These are phyloP conservation scores for Hordeum vulgare DNA, from an alignment of 176 grass and related monocot genomes.

Conservation along the genomic window MorexV3_pseudomolecules_assembly NC_058520.1:85736282-85736781, in stretches of 20 bases:
- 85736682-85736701: not conserved
- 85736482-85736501: not conserved
- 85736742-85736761: not conserved
- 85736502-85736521: not conserved
- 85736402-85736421: constrained; percentile 67
- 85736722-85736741: not conserved
- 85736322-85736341: constrained; percentile 69
- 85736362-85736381: constrained; percentile 62
- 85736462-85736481: not conserved
- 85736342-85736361: constrained; percentile 91
- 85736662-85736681: not conserved
- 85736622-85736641: not conserved
- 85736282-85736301: constrained; percentile 82
- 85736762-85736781: not conserved
- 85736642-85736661: not conserved
- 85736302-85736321: constrained; percentile 95
- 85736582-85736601: not conserved
- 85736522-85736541: not conserved
- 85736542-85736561: not conserved
- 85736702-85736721: not conserved
- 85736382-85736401: constrained; percentile 73
- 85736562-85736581: not conserved
- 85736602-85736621: not conserved
- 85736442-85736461: not conserved
- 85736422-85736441: constrained; percentile 36